phyloP scores from a whole-genome alignment of 2,329 filamentous ascomycete genomes.

The Fusarium tjaetaba region DNA sequence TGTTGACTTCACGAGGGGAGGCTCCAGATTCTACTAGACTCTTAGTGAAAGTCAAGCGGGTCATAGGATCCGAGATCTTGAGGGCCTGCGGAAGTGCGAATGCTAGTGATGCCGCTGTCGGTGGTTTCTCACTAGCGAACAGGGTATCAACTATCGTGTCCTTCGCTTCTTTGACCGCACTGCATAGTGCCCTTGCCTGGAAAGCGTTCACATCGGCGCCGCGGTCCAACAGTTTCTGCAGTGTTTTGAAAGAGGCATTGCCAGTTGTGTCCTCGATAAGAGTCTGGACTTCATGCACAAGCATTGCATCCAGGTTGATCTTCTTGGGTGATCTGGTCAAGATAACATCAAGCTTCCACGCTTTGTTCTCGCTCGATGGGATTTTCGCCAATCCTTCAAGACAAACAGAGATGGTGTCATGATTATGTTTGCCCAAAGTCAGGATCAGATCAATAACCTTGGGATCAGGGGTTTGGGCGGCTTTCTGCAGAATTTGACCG shows the following conservation, averaged over 20 bases:
- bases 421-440: constrained; percentile 56
- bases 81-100: constrained; percentile 63
- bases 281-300: constrained; percentile 62
- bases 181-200: constrained; percentile 61
- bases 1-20: constrained; percentile 58
- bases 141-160: constrained; percentile 60
- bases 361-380: constrained; percentile 57
- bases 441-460: constrained; percentile 60
- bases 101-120: constrained; percentile 56
- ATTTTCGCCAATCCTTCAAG: constrained; percentile 56
- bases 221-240: constrained; percentile 59
- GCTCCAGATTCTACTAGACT: constrained; percentile 62
- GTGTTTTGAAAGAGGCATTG: constrained; percentile 54
- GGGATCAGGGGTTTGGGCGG: constrained; percentile 56
- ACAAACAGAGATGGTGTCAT: constrained; percentile 55
- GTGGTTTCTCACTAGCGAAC: constrained; percentile 51
- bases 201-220: constrained; percentile 66
- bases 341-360: constrained; percentile 60
- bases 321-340: constrained; percentile 56
- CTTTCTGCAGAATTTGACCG: constrained; percentile 55
- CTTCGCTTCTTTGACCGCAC: constrained; percentile 59
- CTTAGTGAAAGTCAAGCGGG: constrained; percentile 61
- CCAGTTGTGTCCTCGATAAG: constrained; percentile 52
- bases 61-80: constrained; percentile 60
- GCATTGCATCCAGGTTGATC: constrained; percentile 55